Percentiles rank a stretch among this genome's conserved stretches.
Evolutionary conservation across 2,329 filamentous ascomycete genomes (phyloP).

Genomic region (Oidium heveae): DNA sequence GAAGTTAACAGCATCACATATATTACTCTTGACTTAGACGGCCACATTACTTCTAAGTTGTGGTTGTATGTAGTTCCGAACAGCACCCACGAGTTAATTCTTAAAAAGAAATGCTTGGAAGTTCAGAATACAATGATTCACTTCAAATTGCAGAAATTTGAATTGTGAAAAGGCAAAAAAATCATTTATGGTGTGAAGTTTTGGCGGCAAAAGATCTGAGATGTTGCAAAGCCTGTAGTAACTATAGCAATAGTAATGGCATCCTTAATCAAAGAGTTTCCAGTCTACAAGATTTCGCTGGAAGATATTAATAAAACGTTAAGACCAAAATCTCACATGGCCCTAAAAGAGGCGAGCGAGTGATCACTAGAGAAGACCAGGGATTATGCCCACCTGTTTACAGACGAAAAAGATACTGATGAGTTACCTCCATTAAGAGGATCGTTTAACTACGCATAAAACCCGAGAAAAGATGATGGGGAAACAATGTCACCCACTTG

Average conservation of each 20-base stretch:
- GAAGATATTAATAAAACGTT: not conserved
- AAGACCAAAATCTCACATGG: not conserved
- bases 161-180: no score
- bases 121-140: not conserved
- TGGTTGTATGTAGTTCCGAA: not conserved
- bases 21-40: not conserved
- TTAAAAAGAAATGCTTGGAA: not conserved
- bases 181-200: no score
- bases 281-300: not conserved
- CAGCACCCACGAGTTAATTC: not conserved
- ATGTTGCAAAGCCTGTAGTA: not conserved
- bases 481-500: not conserved
- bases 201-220: not conserved
- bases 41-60: not conserved
- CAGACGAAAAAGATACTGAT: not conserved
- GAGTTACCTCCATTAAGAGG: not conserved
- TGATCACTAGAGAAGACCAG: not conserved
- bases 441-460: not conserved
- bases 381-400: not conserved
- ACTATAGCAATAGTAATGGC: not conserved
- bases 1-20: not conserved
- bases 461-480: not conserved
- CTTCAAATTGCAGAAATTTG: not conserved
- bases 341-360: not conserved
- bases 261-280: not conserved